Evolutionary conservation across 345 rosid species (phyloP), one percentile per base, ranked within the genome.

Genomic region (Eucalyptus sp.): DNA sequence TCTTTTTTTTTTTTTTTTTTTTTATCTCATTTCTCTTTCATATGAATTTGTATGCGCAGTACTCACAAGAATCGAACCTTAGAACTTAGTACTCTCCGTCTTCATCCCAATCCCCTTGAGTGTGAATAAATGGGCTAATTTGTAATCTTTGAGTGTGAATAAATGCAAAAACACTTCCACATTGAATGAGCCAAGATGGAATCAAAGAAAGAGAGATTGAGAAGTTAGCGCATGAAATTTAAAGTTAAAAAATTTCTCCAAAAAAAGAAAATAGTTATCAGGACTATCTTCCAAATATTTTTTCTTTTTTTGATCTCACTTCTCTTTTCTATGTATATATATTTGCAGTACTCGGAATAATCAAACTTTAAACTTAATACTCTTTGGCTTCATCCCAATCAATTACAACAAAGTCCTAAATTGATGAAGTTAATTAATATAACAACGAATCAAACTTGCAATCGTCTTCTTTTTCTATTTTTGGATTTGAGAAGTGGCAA

Each of bases 331-430:
- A 52, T 52, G 25, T 13, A 50, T 1, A 6, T 52, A 3, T 7
- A 1, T 54, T 2, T 54, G 4, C 22, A 1, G 12, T 24, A 24
- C 5, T 24, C 12, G 0, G 6, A 56, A 56, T 6, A 25, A 56
- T 56, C 12, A 6, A 56, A 56, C 29, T 1, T 22, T 25, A 10
- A 56, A 22, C 29, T 56, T 24, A 25, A 1, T 56, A 56, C 6
- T 56, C 13, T 56, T 25, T 2, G 10, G 13, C 62, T 56, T 25
- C 62, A 56, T 24, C 29, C 62, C 62, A 24, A 24, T 56, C 62
- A 3, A 6, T 56, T 24, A 56, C 29, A 10, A 25, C 13, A 56
- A 1, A 56, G 62, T 25, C 29, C 62, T 12, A 62, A 62, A 29
- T 62, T 6, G 8, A 76, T 43, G 3, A 11, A 22, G 15, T 76